These are phyloP conservation scores for Hypsizygus marmoreus DNA, from an alignment of 768 basidiomycete species.

Conservation along the genomic window DNA sequence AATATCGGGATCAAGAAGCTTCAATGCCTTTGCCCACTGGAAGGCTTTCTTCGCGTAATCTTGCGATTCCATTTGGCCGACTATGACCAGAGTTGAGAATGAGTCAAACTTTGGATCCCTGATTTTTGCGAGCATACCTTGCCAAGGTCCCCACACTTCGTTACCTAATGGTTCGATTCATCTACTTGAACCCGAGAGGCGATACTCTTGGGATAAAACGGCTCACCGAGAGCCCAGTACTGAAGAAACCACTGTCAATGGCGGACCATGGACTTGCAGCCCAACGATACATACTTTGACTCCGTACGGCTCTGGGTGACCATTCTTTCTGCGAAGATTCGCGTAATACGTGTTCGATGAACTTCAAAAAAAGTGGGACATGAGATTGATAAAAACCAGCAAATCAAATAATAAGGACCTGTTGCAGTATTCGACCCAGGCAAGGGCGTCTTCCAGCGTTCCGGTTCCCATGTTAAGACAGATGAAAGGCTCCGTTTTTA, in stretches of 20 bases:
- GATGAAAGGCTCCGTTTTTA: constrained; percentile 58
- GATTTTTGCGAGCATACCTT: constrained; percentile 28
- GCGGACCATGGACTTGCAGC: background rate
- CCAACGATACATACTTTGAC: constrained; percentile 39
- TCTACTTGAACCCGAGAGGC: too few species aligned
- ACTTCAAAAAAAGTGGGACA: constrained; percentile 29
- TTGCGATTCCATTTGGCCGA: constrained; percentile 55
- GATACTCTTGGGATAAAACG: background rate
- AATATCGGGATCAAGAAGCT: constrained; percentile 56
- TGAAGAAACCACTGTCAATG: constrained; percentile 1
- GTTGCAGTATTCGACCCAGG: constrained; percentile 67
- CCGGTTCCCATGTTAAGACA: constrained; percentile 69
- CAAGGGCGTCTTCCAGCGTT: constrained; percentile 58
- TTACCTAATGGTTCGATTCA: constrained; percentile 42
- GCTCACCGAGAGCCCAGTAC: constrained; percentile 38
- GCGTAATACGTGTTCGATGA: constrained; percentile 50
- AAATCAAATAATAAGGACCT: constrained; percentile 28
- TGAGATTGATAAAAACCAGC: constrained; percentile 1
- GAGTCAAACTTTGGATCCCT: background rate
- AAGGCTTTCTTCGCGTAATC: constrained; percentile 59
- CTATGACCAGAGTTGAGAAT: constrained; percentile 20
- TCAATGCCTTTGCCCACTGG: constrained; percentile 64
- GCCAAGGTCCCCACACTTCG: constrained; percentile 60
- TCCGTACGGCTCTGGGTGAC: constrained; percentile 54
- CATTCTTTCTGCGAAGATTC: constrained; percentile 58